Conservation (phyloP, 2,329 filamentous ascomycete species). For the Clarireedia monteithiana region DNA sequence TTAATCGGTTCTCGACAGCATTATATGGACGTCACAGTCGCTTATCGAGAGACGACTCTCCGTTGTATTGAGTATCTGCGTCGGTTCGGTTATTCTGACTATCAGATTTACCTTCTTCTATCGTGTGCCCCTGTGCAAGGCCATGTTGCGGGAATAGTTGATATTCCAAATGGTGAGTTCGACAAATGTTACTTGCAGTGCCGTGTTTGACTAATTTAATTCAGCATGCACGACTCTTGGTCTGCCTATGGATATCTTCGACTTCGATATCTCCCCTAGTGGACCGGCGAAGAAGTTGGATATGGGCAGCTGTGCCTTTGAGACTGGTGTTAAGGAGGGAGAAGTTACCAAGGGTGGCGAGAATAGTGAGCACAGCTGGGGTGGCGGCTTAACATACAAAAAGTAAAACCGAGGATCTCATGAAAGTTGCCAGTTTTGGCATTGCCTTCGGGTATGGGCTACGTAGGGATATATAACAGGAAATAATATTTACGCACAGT, state of each 20-base stretch:
- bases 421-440: no score
- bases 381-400: constrained; percentile 44
- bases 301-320: constrained; percentile 65
- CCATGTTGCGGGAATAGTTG: constrained; percentile 81
- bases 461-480: no score
- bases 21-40: constrained; percentile 23
- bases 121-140: constrained; percentile 84
- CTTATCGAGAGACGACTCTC: constrained; percentile 32
- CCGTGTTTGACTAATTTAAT: constrained; percentile 7
- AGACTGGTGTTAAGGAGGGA: constrained; percentile 39
- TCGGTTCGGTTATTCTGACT: constrained; percentile 60
- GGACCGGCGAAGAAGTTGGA: constrained; percentile 53
- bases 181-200: background rate
- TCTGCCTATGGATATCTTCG: constrained; percentile 87
- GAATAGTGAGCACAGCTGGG: constrained; percentile 42
- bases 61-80: constrained; percentile 71
- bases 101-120: constrained; percentile 80
- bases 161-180: constrained; percentile 61
- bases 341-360: constrained; percentile 36
- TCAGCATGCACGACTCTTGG: constrained; percentile 77
- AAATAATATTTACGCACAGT: no score
- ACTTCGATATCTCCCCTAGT: constrained; percentile 75
- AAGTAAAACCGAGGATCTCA: background rate
- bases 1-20: constrained; percentile 13
- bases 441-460: no score